phyloP scores from a whole-genome alignment of 2,329 filamentous ascomycete genomes.

The Zymoseptoria tritici region DNA sequence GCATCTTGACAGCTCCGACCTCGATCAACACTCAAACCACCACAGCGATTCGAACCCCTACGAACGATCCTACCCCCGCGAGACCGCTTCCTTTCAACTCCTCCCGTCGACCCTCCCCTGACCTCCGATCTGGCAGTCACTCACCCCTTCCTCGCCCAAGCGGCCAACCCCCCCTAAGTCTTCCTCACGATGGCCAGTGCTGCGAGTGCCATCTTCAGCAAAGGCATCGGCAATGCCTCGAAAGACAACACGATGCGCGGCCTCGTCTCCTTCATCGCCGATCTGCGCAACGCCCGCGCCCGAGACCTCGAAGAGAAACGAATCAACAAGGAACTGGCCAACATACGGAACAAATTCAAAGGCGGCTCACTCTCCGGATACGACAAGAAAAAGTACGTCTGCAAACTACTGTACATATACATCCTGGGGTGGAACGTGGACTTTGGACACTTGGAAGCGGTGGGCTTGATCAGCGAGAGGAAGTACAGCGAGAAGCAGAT shows the following conservation, averaged over 20 bases:
- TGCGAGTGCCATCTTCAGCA: slow-evolving; percentile 30
- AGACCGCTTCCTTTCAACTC: too few relatives aligned
- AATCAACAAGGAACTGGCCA: slow-evolving; percentile 98
- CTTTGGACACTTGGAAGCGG: slow-evolving; percentile 95
- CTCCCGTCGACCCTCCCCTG: too few relatives aligned
- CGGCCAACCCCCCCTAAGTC: neutral
- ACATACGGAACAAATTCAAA: slow-evolving; percentile 98
- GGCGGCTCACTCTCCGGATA: slow-evolving; percentile 79
- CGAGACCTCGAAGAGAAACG: slow-evolving; percentile 96
- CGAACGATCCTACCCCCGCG: too few relatives aligned
- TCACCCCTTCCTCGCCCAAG: too few relatives aligned
- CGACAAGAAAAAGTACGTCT: slow-evolving; percentile 99
- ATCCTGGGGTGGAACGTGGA: slow-evolving; percentile 99
- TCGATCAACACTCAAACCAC: too few relatives aligned
- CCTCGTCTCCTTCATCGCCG: slow-evolving; percentile 95
- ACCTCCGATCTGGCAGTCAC: too few relatives aligned
- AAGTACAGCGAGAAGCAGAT: slow-evolving; percentile 99
- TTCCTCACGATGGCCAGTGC: slow-evolving; percentile 26
- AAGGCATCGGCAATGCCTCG: slow-evolving; percentile 25
- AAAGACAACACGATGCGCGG: slow-evolving; percentile 46
- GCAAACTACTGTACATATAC: slow-evolving; percentile 99
- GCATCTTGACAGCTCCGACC: too few relatives aligned
- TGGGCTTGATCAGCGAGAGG: slow-evolving; percentile 90
- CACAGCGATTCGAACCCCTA: too few relatives aligned
- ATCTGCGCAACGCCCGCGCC: slow-evolving; percentile 87